Base-by-base conservation (phyloP, 306 rosid genomes). In the Geum urbanum region DNA sequence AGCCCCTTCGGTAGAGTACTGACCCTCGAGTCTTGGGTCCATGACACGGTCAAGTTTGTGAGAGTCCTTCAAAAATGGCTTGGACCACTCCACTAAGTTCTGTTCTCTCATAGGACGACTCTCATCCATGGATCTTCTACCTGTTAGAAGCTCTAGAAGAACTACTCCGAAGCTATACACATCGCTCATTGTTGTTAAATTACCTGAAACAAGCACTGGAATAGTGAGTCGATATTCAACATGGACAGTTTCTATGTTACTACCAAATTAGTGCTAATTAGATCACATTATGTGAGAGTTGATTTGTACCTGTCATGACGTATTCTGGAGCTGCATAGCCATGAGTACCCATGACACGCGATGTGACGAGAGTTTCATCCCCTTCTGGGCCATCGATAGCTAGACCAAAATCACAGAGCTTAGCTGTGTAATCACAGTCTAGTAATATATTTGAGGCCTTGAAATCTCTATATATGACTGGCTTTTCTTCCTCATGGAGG, bases 241-340 rank as follows among this genome's bases (percentile, higher is more conserved):
- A 9, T 19, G n/a, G 0, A 57, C 6, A 13, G 5, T 63, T 61
- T 48, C 35, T 22, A 59, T 3, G n/a, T 4, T 20, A 8, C 47
- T 46, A 5, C 46, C 6, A 43, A 32, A 32, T 32, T 32, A 24
- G 13, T 57, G n/a, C 24, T 35, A 43, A 32, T 41, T 19, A 45
- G 15, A 54, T 12, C 35, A 57, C 41, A 56, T 57, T 5, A 32
- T 32, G 44, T 59, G 44, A 15, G 11, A 2, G 20, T 35, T 48
- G 19, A 74, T 67, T 43, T 41, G 35, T 85, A 89, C 99, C 99
- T 80, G 97, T 69, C 81, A 39, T 89, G 52, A 91, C 72, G 69
- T 94, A 94, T 78, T 91, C 99, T 0, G 97, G 99, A 56, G 96
- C 99, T 14, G 97, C 99, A 63, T 94, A 94, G 61, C 99, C 99